Evolutionary conservation across 2,329 filamentous ascomycete species (phyloP).

Genomic region (Hysterium pulicare): DNA sequence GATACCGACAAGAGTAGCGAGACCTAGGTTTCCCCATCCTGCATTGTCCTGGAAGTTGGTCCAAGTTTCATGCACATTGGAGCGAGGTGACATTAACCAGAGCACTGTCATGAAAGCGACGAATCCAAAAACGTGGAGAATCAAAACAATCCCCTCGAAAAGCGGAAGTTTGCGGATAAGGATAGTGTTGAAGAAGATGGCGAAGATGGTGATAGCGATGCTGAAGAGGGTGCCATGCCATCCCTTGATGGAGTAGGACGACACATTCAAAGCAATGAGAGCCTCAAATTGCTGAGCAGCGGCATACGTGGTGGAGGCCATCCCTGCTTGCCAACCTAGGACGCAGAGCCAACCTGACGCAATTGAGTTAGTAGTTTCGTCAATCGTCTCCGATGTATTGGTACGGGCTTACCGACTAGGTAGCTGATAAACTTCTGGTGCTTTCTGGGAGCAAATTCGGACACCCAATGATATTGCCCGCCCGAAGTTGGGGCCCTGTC

Average conservation of each 20-base stretch:
- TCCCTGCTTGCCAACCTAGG: constrained; percentile 37
- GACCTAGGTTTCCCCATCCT: constrained; percentile 41
- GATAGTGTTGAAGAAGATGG: constrained; percentile 43
- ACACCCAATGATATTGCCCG: constrained; percentile 36
- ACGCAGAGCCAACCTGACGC: constrained; percentile 42
- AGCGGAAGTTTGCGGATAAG: constrained; percentile 43
- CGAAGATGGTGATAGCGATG: constrained; percentile 42
- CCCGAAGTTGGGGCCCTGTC: constrained; percentile 26
- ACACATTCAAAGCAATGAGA: constrained; percentile 36
- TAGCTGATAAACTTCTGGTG: constrained; percentile 42
- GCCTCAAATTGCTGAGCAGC: constrained; percentile 28
- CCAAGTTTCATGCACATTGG: constrained; percentile 41
- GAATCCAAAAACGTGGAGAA: constrained; percentile 50
- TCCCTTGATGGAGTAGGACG: constrained; percentile 34
- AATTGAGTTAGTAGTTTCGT: background rate
- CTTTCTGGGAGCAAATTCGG: constrained; percentile 38
- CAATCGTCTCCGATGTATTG: background rate
- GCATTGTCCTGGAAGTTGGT: constrained; percentile 45
- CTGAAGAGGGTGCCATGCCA: constrained; percentile 52
- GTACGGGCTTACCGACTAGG: constrained; percentile 28
- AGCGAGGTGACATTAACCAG: constrained; percentile 40
- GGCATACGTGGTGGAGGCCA: constrained; percentile 26
- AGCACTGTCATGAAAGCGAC: constrained; percentile 49
- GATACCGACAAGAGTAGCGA: constrained; percentile 43
- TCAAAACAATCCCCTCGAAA: constrained; percentile 46